Base-by-base conservation (phyloP, 768 basidiomycete genomes). In the Porphyrellus cyaneotinctus region DNA sequence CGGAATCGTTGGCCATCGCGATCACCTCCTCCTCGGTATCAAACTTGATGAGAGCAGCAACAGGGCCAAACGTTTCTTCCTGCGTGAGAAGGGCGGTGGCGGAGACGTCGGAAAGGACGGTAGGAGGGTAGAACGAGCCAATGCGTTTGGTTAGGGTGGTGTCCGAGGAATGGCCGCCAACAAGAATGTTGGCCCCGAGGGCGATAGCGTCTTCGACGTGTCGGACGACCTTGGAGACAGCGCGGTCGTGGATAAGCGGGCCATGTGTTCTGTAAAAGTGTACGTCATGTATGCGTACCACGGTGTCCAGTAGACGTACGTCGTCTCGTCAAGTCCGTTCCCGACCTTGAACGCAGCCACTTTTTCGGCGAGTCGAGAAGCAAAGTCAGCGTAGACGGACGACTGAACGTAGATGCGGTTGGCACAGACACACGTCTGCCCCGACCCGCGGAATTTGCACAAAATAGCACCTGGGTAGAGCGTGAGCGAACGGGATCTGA, bases 41-140 rank as follows among this genome's bases (percentile, higher is more conserved):
- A 65, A 99, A 99, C 64, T 86, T 87, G 67, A 81, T 85, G 22
- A 99, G 73, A 8, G 89, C 87, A 0, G 93, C 93, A 35, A 95
- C 70, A 0, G 92, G 95, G 0, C 95, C 97, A 63, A 99, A 99
- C 0, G 97, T 98, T 76, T 99, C 97, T 67, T 98, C 97, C 11
- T 63, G 64, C 61, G 82, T 79, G 61, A 95, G 64, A 32, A 78
- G 72, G 11, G 91, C 88, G 24, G 78, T 73, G 20, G 70, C 33
- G 0, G 89, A 79, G 13, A 98, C 95, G 58, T 97, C 91, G 6
- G 82, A 80, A 24, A 99, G 82, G 42, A 99, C 83, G 2, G 97
- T 98, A 1, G 95, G 95, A 17, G 79, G 70, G 73, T 85, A 95
- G 80, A 93, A 95, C 44, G 80, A 74, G 24, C 78, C 80, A 4